Evolutionary conservation across 2,329 filamentous ascomycete genomes (phyloP).

Genomic region (Microdochium nivale): DNA sequence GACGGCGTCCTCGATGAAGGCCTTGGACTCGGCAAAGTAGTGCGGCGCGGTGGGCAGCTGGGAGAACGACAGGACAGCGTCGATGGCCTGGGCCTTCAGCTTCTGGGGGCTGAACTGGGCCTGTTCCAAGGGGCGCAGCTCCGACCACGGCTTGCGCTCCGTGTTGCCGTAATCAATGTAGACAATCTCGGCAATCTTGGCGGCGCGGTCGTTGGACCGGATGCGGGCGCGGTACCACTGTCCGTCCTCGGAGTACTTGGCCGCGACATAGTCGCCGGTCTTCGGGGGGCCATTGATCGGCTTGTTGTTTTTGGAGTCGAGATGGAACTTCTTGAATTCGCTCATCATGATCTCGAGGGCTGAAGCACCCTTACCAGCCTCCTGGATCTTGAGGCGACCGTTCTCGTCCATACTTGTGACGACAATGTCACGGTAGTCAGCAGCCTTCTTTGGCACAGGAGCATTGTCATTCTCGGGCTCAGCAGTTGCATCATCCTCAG

Average conservation of each 20-base stretch:
- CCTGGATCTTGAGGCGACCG: conserved; percentile 81
- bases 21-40: conserved; percentile 74
- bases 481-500: conserved; percentile 41
- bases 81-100: conserved; percentile 78
- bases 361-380: conserved; percentile 78
- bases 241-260: conserved; percentile 80
- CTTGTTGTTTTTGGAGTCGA: conserved; percentile 72
- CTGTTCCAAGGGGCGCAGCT: conserved; percentile 72
- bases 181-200: conserved; percentile 80
- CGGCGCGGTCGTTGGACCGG: conserved; percentile 83
- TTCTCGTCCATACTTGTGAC: conserved; percentile 82
- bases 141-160: conserved; percentile 78
- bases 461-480: conserved; percentile 42
- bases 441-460: conserved; percentile 54
- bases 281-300: conserved; percentile 71
- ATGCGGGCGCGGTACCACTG: conserved; percentile 94
- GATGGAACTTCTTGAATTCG: conserved; percentile 84
- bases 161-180: conserved; percentile 97
- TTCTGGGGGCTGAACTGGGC: conserved; percentile 71
- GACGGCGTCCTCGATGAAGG: conserved; percentile 66
- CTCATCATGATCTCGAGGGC: conserved; percentile 83
- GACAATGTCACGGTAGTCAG: conserved; percentile 87
- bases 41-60: conserved; percentile 77
- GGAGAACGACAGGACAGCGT: conserved; percentile 79
- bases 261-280: conserved; percentile 83